These are phyloP conservation scores for Penicillium crystallinum DNA, from an alignment of 495 filamentous ascomycete genomes.

Conservation along the genomic window DNA sequence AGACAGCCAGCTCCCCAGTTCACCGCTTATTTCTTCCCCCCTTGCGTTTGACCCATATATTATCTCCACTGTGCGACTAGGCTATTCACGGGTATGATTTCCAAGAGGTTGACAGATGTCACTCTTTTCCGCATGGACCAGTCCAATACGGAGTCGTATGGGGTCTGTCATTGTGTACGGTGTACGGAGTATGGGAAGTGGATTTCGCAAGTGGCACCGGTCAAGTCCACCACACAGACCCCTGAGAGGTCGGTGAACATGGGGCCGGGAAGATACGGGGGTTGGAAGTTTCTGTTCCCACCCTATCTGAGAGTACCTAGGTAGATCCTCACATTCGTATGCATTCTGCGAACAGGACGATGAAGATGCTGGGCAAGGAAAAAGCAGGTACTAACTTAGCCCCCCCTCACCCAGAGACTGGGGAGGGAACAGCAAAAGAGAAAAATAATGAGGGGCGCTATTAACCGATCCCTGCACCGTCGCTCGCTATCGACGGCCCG, in stretches of 20 bases:
- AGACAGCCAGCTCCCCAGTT: background rate
- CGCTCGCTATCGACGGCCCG: conserved; percentile 33
- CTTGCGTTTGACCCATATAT: background rate
- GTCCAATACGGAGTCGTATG: too few relatives aligned
- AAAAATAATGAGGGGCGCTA: background rate
- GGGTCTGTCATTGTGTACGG: too few relatives aligned
- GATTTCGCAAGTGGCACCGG: conserved; percentile 1
- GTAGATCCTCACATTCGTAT: too few relatives aligned
- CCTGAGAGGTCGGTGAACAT: conserved; percentile 10
- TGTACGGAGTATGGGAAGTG: too few relatives aligned
- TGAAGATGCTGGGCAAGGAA: too few relatives aligned
- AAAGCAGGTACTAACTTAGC: too few relatives aligned
- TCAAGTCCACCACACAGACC: conserved; percentile 8
- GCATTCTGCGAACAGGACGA: too few relatives aligned
- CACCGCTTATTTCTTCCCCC: conserved; percentile 1
- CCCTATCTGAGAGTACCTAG: too few relatives aligned
- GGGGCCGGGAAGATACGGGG: conserved; percentile 8
- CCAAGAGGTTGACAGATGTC: conserved; percentile 5
- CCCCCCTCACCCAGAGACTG: too few relatives aligned
- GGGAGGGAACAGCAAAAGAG: background rate
- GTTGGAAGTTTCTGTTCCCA: too few relatives aligned
- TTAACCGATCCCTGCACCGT: conserved; percentile 25
- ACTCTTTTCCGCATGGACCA: conserved; percentile 4
- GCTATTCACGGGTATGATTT: background rate
- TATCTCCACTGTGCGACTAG: background rate